Evolutionary conservation across 805 yeast species (phyloP).

Genomic region (Pichia thaimueangensis): DNA sequence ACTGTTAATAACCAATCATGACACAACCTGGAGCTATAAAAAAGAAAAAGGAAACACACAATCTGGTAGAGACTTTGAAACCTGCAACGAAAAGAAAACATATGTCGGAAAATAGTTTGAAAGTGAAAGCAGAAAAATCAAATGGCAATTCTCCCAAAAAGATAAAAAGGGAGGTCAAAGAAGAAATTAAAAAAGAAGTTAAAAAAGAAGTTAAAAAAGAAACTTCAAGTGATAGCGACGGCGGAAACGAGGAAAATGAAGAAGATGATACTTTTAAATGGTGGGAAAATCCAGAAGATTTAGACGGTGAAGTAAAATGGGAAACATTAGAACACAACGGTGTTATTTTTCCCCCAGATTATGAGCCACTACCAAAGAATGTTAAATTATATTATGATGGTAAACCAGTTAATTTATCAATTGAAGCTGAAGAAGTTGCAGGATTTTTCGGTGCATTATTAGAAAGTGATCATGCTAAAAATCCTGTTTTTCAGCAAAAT

Average conservation of each 20-base stretch:
- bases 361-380: constrained; percentile 74
- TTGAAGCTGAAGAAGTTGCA: constrained; percentile 91
- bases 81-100: too few relatives aligned
- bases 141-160: neutral
- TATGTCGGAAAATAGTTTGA: too few relatives aligned
- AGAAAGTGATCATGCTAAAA: constrained; percentile 82
- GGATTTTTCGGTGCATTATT: constrained; percentile 89
- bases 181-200: neutral
- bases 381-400: constrained; percentile 75
- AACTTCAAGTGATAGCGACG: constrained; percentile 10
- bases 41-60: too few relatives aligned
- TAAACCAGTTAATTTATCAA: constrained; percentile 66
- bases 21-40: too few relatives aligned
- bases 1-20: too few relatives aligned
- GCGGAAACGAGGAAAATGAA: constrained; percentile 10
- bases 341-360: constrained; percentile 88
- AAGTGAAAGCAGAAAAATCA: neutral
- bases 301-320: constrained; percentile 81
- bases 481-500: constrained; percentile 79
- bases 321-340: constrained; percentile 81
- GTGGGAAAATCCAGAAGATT: constrained; percentile 78
- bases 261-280: constrained; percentile 62
- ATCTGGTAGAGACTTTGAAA: too few relatives aligned
- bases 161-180: constrained; percentile 1
- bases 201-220: constrained; percentile 9